A percentile compares a stretch with the other conserved stretches of the same genome.
phyloP scores from a whole-genome alignment of 2,329 filamentous ascomycete species.

The Neofusicoccum ribis region DNA sequence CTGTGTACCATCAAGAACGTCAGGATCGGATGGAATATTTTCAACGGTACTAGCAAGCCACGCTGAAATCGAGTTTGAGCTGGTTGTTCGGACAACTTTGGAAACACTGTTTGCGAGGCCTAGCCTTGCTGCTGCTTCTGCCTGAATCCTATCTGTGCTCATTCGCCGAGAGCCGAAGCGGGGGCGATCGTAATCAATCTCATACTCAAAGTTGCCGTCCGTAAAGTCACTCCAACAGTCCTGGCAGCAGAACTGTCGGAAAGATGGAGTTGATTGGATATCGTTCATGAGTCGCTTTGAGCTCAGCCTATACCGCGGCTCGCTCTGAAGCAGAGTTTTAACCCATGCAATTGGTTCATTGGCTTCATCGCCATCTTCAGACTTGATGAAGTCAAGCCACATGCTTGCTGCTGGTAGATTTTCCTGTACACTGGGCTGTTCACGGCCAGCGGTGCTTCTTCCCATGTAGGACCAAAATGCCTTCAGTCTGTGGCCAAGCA shows the following conservation, averaged over 20 bases:
- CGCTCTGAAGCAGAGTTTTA: slow-evolving; percentile 9
- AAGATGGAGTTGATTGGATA: background rate
- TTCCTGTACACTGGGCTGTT: background rate
- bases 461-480: background rate
- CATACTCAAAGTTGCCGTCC: background rate
- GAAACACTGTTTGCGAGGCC: background rate
- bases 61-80: too few relatives aligned
- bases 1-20: too few relatives aligned
- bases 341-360: slow-evolving; percentile 23
- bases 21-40: too few relatives aligned
- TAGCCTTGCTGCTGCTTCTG: background rate
- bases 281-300: slow-evolving; percentile 14
- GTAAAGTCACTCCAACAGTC: background rate
- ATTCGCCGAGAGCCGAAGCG: background rate
- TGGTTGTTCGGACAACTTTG: too few relatives aligned
- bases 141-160: background rate
- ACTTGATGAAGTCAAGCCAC: background rate
- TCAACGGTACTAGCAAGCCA: too few relatives aligned
- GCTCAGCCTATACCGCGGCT: slow-evolving; percentile 5
- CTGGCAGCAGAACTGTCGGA: background rate
- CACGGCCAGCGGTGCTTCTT: background rate
- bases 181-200: background rate
- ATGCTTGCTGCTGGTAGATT: background rate
- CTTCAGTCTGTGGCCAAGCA: background rate
- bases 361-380: background rate